A percentile compares a stretch with the other conserved stretches of the same genome.
These are phyloP conservation scores for Cladosporium cucumerinum DNA, from an alignment of 2,329 filamentous ascomycete species.

Conservation along the genomic window DNA sequence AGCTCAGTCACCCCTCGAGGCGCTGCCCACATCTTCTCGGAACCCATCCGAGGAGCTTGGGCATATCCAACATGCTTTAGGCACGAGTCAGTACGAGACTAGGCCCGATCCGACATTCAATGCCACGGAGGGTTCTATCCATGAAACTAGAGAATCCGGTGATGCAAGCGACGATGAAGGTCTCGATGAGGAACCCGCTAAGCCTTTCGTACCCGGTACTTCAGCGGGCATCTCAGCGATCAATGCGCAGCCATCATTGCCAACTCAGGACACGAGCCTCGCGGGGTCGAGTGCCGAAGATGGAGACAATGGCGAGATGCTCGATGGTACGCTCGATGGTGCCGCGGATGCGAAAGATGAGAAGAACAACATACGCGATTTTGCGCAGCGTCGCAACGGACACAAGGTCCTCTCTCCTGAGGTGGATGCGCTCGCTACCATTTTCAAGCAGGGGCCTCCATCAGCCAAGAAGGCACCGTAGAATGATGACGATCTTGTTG, in stretches of 20 bases:
- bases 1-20: not conserved
- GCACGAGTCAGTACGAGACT: not conserved
- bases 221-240: not conserved
- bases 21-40: not conserved
- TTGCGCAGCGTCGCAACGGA: not conserved
- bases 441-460: not conserved
- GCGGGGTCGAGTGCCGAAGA: not conserved
- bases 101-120: not conserved
- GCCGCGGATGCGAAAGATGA: not conserved
- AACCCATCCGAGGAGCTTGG: not conserved
- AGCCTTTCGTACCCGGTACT: not conserved
- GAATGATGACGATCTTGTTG: not conserved
- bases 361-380: not conserved
- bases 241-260: not conserved
- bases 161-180: not conserved
- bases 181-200: not conserved
- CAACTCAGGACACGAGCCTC: not conserved
- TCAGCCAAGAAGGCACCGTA: not conserved
- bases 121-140: not conserved
- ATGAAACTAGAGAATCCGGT: not conserved
- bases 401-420: slow-evolving; percentile 3
- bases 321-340: slow-evolving; percentile 16
- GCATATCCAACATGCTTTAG: not conserved
- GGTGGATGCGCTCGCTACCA: not conserved
- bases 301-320: slow-evolving; percentile 21